Percentiles rank a stretch among this genome's conserved stretches.
These are phyloP conservation scores for Aspergillus nanangensis DNA, from an alignment of 495 filamentous ascomycete species.

Conservation along the genomic window DNA sequence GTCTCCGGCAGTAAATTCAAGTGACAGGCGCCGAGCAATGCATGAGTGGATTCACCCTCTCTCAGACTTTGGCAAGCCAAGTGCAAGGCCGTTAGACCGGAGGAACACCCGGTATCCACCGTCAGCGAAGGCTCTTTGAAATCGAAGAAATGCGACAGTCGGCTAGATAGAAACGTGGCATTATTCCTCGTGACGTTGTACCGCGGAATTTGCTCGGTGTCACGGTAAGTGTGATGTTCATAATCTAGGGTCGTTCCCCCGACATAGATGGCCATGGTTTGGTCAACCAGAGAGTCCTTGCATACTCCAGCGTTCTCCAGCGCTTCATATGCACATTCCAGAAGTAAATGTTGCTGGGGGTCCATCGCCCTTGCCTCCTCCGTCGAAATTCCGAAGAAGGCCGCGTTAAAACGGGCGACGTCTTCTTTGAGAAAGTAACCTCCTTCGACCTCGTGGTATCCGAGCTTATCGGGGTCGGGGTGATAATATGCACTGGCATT, in stretches of 20 bases:
- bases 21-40: conserved; percentile 34
- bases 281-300: neutral
- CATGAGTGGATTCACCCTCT: conserved; percentile 25
- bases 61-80: conserved; percentile 25
- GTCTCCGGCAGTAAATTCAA: conserved; percentile 30
- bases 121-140: conserved; percentile 40
- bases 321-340: conserved; percentile 35
- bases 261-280: conserved; percentile 18
- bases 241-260: conserved; percentile 39
- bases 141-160: conserved; percentile 42
- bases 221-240: conserved; percentile 25
- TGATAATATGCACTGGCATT: neutral
- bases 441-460: conserved; percentile 7
- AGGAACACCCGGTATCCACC: conserved; percentile 44
- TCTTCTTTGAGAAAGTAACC: conserved; percentile 47
- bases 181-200: conserved; percentile 27
- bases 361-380: conserved; percentile 40
- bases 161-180: too few relatives aligned
- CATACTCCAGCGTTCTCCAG: conserved; percentile 22
- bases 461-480: neutral
- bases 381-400: conserved; percentile 24
- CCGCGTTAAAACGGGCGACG: conserved; percentile 47
- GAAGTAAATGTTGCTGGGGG: conserved; percentile 36
- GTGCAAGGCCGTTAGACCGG: conserved; percentile 33
- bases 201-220: conserved; percentile 29